Conservation (phyloP, 352 stramenopile genomes). For the Pythium periplocum region DNA sequence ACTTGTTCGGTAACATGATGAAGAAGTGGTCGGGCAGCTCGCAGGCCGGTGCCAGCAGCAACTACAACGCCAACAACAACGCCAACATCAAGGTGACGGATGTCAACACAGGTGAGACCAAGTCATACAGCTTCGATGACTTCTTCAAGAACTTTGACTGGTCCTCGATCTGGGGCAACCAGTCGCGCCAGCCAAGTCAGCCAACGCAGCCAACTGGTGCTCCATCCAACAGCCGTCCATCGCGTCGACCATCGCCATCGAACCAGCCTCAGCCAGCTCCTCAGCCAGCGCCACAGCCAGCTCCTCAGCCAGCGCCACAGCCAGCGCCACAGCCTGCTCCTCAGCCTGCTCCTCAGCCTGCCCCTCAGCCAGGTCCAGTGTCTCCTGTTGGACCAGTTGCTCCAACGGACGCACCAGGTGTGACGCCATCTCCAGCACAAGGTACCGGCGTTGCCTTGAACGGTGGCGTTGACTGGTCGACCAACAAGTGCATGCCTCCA, state of each 20-base stretch:
- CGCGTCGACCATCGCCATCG: not conserved
- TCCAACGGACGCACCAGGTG: not conserved
- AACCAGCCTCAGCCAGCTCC: conserved; percentile 3
- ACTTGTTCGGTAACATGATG: no score
- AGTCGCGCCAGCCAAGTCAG: not conserved
- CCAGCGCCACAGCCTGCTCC: not conserved
- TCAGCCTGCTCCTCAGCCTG: not conserved
- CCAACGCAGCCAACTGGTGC: not conserved
- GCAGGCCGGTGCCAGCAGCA: not conserved
- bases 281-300: not conserved
- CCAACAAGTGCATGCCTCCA: conserved; percentile 13
- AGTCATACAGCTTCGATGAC: no score
- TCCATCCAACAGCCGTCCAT: not conserved
- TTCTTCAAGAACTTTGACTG: not conserved
- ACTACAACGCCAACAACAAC: conserved; percentile 4
- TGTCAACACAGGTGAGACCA: not conserved
- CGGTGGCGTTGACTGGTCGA: conserved; percentile 13
- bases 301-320: not conserved
- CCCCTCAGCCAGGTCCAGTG: conserved; percentile 1
- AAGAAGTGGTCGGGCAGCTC: not conserved
- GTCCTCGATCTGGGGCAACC: not conserved
- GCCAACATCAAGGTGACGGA: not conserved
- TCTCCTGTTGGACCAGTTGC: not conserved
- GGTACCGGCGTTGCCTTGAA: not conserved
- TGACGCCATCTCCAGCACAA: not conserved